Evolutionary conservation across 495 filamentous ascomycete species (phyloP).

Genomic region (Lophiostoma macrostomum): DNA sequence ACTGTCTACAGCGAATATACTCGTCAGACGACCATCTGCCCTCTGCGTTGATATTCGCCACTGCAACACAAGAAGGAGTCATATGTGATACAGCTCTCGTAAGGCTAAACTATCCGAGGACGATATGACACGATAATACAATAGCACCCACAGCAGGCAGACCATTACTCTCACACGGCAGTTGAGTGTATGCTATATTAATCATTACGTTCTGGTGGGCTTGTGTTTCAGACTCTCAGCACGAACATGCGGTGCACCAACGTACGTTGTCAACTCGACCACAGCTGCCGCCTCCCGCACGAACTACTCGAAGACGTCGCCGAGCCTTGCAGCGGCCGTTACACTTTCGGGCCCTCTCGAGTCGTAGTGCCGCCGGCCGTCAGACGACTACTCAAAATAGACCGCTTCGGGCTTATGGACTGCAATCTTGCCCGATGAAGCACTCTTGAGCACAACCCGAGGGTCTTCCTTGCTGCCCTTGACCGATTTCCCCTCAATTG

Average conservation of each 20-base stretch:
- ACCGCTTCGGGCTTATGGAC: constrained; percentile 41
- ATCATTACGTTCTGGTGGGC: no score
- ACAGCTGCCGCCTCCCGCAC: constrained; percentile 7
- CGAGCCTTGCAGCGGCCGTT: constrained; percentile 13
- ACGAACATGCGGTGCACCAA: constrained; percentile 6
- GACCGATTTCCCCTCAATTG: constrained; percentile 37
- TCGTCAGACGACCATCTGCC: constrained; percentile 13
- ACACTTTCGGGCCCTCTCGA: background rate
- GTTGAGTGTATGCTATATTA: no score
- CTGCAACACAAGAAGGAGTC: background rate
- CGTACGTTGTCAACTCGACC: constrained; percentile 14
- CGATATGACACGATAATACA: constrained; percentile 13
- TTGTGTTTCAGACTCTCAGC: no score
- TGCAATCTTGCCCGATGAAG: constrained; percentile 36
- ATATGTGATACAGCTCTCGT: background rate
- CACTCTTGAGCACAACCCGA: constrained; percentile 37
- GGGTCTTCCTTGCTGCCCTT: constrained; percentile 40
- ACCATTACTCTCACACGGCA: no score
- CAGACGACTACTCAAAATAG: constrained; percentile 37
- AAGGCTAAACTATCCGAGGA: background rate
- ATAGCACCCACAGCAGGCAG: background rate
- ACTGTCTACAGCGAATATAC: constrained; percentile 7
- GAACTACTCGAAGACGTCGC: background rate
- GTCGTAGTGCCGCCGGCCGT: background rate
- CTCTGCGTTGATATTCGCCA: constrained; percentile 14